Evolutionary conservation across 345 rosid species (phyloP).

Genomic region (Nephelium lappaceum): DNA sequence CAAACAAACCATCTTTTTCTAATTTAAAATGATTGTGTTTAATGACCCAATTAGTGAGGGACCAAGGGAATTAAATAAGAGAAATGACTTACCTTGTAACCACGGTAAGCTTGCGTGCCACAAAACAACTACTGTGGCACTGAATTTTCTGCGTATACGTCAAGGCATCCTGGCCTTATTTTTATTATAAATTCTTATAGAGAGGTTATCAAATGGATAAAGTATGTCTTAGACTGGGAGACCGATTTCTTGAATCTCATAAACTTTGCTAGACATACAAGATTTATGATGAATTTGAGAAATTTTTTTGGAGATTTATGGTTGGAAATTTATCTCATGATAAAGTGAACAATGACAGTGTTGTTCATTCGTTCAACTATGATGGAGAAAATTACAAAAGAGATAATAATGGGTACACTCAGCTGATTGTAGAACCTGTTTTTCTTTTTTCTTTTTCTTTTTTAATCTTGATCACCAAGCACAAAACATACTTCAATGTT

Average conservation of each 20-base stretch:
- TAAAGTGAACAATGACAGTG: too few relatives aligned
- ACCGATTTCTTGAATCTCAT: not conserved
- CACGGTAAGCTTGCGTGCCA: not conserved
- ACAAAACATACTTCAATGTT: too few relatives aligned
- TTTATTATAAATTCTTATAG: not conserved
- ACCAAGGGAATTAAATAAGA: not conserved
- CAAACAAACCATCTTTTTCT: not conserved
- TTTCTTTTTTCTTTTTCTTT: too few relatives aligned
- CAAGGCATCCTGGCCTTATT: not conserved
- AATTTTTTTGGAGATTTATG: too few relatives aligned
- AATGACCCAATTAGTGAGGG: not conserved
- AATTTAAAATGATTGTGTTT: not conserved
- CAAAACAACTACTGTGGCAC: too few relatives aligned
- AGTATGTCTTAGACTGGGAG: not conserved
- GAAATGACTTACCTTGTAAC: not conserved
- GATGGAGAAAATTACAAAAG: too few relatives aligned
- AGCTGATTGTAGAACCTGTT: too few relatives aligned
- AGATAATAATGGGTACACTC: too few relatives aligned
- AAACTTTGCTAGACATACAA: not conserved
- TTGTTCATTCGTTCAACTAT: too few relatives aligned
- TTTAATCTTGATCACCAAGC: too few relatives aligned
- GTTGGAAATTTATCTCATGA: too few relatives aligned
- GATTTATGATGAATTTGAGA: too few relatives aligned
- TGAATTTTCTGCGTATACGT: slow-evolving; percentile 5
- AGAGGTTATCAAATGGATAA: not conserved